Base-by-base conservation (phyloP, 345 rosid species). In the Camelina hispida region DNA sequence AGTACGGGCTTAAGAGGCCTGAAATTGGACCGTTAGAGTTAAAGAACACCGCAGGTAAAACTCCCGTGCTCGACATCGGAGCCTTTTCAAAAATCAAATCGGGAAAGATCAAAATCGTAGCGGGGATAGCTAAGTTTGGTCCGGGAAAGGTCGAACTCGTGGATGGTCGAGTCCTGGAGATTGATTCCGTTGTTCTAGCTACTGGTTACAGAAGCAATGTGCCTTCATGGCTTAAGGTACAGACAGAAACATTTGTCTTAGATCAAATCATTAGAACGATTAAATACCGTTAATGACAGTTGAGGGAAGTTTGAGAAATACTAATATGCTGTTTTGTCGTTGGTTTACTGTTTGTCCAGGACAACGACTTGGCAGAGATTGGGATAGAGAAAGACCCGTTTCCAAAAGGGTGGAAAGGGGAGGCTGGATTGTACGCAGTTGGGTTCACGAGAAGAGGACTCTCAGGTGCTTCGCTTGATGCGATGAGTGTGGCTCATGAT, bases 141-240 rank as follows among this genome's bases (percentile, higher is more conserved):
- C 58, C 43, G 4, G 83, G 83, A 44, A 75, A 46, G 50, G 98
- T 86, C 1, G 86, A 93, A 84, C 90, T 93, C n/a, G 81, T 87
- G 12, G 75, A 90, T 73, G 87, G 98, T 4, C 38, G 80, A 76
- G 79, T 34, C 17, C 78, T 83, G 0, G 80, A 82, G 51, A 74
- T 93, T 15, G 98, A 93, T 62, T 83, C 94, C 1, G 83, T 88
- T 4, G 12, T 93, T 80, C 87, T 93, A 17, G 96, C 96, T 11
- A 93, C 98, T 37, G 98, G 96, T 35, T 93, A 93, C 51, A 77
- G 91, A 48, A 90, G 98, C 90, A 93, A 90, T 62, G 96, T 93
- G 25, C 95, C 94, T 68, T 88, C 85, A 61, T 90, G 98, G 98
- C 86, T 93, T 0, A 81, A 84, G 96, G 97, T 89, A 69, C 5